Evolutionary conservation across 1,284 basidiomycete species (phyloP).

Genomic region (Lignosus rhinocerotis): DNA sequence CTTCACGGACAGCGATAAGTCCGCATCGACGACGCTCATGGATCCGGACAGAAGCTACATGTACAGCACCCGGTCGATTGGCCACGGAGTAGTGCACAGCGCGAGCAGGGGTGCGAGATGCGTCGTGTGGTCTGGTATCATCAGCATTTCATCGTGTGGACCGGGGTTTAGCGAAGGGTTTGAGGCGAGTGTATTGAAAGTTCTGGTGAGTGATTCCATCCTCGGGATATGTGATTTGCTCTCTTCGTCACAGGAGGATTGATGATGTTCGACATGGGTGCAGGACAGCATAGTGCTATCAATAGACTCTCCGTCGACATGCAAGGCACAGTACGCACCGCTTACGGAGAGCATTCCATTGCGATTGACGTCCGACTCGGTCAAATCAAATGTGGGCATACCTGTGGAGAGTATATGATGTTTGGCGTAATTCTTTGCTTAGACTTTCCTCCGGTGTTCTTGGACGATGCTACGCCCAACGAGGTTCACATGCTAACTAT

Average conservation of each 20-base stretch:
- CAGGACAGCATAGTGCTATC: conserved; percentile 31
- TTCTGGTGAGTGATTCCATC: conserved; percentile 25
- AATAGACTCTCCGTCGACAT: conserved; percentile 26
- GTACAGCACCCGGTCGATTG: conserved; percentile 20
- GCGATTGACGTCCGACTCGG: conserved; percentile 30
- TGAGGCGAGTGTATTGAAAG: conserved; percentile 27
- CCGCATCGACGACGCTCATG: not conserved
- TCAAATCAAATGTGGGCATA: conserved; percentile 19
- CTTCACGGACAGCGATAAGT: conserved; percentile 1
- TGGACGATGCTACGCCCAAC: no score
- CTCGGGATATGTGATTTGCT: not conserved
- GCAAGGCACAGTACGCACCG: conserved; percentile 22
- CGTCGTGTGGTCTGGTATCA: conserved; percentile 32
- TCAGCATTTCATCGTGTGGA: conserved; percentile 23
- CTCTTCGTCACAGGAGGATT: not conserved
- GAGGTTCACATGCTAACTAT: no score
- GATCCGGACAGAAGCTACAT: conserved; percentile 22
- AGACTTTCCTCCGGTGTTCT: not conserved
- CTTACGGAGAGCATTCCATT: conserved; percentile 29
- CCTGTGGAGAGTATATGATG: conserved; percentile 15
- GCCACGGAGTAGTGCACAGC: conserved; percentile 29
- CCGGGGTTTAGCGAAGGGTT: conserved; percentile 27
- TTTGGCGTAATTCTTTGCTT: not conserved
- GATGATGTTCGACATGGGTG: not conserved
- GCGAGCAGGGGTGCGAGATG: conserved; percentile 19